Base-by-base conservation (phyloP, 495 filamentous ascomycete species). In the Peziza echinospora region DNA sequence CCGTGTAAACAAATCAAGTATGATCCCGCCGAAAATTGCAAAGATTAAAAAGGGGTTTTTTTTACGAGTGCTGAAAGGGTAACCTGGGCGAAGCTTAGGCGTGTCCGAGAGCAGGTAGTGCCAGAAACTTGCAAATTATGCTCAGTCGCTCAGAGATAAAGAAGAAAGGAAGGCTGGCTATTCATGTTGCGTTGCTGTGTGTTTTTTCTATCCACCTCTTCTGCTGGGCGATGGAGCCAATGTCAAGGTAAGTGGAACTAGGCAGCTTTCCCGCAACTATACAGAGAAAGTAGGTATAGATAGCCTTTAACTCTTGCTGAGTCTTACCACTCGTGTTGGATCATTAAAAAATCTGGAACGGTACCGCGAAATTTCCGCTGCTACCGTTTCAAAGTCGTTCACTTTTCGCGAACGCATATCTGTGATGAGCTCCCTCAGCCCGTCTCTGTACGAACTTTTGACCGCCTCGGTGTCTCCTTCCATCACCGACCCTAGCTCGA, bases 351-450 rank as follows among this genome's bases (percentile, higher is more conserved):
- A 37, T 3, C 30, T 37, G 67, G 30, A 37, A 37, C 89, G 83
- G 63, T 81, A 91, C 55, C 78, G 72, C 58, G 81, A 72, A 63
- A 97, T 92, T 52, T 80, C 76, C 50, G 70, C 61, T 42, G 83
- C 83, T 60, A 94, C 84, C 46, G 69, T 75, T 55, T 74, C 71
- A 58, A 91, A 85, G 54, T 92, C 83, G 62, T 73, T 78, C 55
- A 81, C 71, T 60, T 81, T 78, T 52, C 75, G 72, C 59, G 67
- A 65, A 50, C 78, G 78, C 58, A 94, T 70, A 26, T 78, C 71
- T 53, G 76, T 72, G 52, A 97, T 77, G 25, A 87, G 71, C 49
- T 73, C 65, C 51, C 74, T 77, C 42, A 97, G 64, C 25, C 85
- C 86, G 44, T 72, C 67, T 44, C 77, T 73, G 64, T 84, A 97